These are phyloP conservation scores for Aspergillus tubingensis DNA, from an alignment of 2,329 filamentous ascomycete genomes.

Conservation along the genomic window DNA sequence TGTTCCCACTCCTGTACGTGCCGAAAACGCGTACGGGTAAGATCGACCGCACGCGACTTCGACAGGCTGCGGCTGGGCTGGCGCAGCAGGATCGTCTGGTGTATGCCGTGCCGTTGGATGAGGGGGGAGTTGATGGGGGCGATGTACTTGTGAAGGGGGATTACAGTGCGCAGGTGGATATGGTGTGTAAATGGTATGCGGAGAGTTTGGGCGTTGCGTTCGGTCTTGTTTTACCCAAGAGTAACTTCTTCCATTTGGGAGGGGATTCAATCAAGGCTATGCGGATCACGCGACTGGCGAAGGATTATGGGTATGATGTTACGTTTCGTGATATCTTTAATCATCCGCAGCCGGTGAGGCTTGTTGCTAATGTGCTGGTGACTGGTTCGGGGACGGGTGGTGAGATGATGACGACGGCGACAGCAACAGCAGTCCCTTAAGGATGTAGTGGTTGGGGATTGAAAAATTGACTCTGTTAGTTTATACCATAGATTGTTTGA, in stretches of 20 bases:
- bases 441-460: too few species aligned
- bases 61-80: neutral
- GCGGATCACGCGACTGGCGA: neutral
- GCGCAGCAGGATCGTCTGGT: neutral
- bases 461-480: too few species aligned
- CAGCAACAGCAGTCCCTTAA: too few species aligned
- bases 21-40: neutral
- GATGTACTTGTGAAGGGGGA: too few species aligned
- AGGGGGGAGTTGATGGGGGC: neutral
- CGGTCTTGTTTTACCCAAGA: neutral
- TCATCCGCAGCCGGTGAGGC: too few species aligned
- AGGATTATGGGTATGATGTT: too few species aligned
- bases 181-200: neutral
- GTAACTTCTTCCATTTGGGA: neutral
- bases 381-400: too few species aligned
- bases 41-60: neutral
- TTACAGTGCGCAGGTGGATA: too few species aligned
- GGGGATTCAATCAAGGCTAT: neutral
- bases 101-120: neutral
- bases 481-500: too few species aligned
- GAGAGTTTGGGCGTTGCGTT: neutral
- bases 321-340: too few species aligned
- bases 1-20: neutral
- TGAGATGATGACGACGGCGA: too few species aligned
- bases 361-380: too few species aligned